A percentile compares a stretch with the other conserved stretches of the same genome.
These are phyloP conservation scores for Solanum aculeatissimum DNA, from an alignment of 305 asterid species.

Conservation along the genomic window DNA sequence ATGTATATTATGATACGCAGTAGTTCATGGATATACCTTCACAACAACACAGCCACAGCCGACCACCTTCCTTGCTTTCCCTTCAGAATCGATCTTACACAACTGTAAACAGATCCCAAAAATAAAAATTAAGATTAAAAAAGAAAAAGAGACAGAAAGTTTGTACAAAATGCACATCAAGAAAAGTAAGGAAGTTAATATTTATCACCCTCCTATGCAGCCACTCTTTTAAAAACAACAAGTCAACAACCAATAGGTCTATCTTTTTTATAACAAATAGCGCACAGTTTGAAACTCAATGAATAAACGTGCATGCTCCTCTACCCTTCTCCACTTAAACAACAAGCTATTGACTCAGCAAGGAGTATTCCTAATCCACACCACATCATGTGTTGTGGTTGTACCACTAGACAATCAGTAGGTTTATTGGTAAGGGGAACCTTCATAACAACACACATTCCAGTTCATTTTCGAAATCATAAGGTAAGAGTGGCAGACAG, in stretches of 20 bases:
- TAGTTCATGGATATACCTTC: constrained; percentile 21
- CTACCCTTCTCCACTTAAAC: neutral
- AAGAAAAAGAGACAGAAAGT: neutral
- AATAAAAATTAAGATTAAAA: neutral
- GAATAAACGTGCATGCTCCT: neutral
- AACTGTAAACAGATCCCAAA: constrained; percentile 16
- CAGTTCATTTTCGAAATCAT: neutral
- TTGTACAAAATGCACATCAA: neutral
- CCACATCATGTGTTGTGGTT: neutral
- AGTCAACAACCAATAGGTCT: neutral
- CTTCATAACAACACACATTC: neutral
- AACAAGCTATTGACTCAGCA: neutral
- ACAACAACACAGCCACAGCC: constrained; percentile 54
- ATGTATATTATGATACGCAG: neutral
- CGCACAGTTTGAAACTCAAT: neutral
- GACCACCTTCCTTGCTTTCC: constrained; percentile 51
- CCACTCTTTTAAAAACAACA: neutral
- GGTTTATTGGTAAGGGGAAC: neutral
- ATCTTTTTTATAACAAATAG: neutral
- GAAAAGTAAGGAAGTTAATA: neutral
- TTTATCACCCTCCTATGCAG: neutral
- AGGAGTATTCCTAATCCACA: neutral
- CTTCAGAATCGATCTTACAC: constrained; percentile 58
- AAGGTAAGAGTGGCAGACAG: neutral
- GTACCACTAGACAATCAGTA: neutral